Evolutionary conservation across 2,329 filamentous ascomycete genomes (phyloP), one percentile per base, ranked within the genome.

Genomic region (Orbilia javanica): DNA sequence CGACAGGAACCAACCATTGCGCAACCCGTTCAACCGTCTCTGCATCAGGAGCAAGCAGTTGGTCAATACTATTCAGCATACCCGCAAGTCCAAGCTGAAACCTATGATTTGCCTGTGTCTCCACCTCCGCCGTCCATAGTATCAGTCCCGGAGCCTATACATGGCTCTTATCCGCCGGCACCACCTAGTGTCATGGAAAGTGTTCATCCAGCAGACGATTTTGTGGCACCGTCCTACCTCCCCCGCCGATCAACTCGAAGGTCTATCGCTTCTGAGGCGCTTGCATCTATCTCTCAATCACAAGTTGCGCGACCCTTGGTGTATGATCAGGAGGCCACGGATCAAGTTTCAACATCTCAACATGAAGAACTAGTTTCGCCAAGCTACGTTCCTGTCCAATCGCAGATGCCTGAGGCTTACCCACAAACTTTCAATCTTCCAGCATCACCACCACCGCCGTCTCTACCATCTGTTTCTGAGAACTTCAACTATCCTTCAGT

Each of bases 141-240:
- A 22, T 72, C 74, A 1, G 13, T 46, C 27, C 52, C 74, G 1
- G 73, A 77, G 13, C 7, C 46, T 13, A 44, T 18, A 1, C 34
- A 66, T 18, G 22, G 48, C 18, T 60, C 42, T 42, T 77, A 77
- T 48, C 73, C 65, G 13, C 65, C 57, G 10, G 65, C 66, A 34
- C 73, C 73, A 3, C 73, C 73, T 18, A 77, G 73, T 31, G 34
- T 71, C 8, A 42, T 70, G 36, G 73, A 77, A 13, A 77, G 73
- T 29, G n/a, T 71, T 10, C 20, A 65, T n/a, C 65, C 72, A 25
- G 36, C 13, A 6, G 72, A 70, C 18, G 11, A 29, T 5, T 6
- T 46, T 8, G 20, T n/a, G 13, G 62, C 25, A 18, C 46, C 34
- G 1, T 31, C 72, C 29, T 50, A 52, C 15, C 31, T 53, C n/a